phyloP scores from a whole-genome alignment of 257 asterid genomes.

The Petunia secreta region DNA sequence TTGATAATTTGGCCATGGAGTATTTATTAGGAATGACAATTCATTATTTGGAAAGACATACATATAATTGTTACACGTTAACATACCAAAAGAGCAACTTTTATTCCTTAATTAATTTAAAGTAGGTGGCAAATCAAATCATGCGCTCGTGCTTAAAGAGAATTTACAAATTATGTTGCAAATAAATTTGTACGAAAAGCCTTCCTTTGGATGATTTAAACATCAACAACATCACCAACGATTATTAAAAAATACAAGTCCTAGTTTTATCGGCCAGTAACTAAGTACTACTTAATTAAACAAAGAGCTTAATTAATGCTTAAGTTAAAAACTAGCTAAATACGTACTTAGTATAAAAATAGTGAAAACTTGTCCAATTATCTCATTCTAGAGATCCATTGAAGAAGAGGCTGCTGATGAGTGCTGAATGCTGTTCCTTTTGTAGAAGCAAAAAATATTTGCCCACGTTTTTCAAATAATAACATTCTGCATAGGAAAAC shows the following conservation, averaged over 20 bases:
- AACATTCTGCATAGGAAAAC: not conserved
- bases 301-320: too few species aligned
- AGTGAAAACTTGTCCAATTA: too few species aligned
- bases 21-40: not conserved
- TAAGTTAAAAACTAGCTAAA: too few species aligned
- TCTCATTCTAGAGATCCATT: not conserved
- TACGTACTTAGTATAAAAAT: too few species aligned
- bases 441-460: conserved; percentile 25
- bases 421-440: conserved; percentile 33
- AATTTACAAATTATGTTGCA: not conserved
- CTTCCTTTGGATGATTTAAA: not conserved
- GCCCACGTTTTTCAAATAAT: conserved; percentile 40
- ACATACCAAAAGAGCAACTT: conserved; percentile 9
- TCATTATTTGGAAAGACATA: not conserved
- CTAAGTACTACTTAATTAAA: too few species aligned
- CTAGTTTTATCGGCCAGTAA: too few species aligned
- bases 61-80: conserved; percentile 19
- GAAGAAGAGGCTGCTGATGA: conserved; percentile 26
- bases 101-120: conserved; percentile 1
- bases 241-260: too few species aligned
- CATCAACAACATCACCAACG: not conserved
- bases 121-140: conserved; percentile 46
- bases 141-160: conserved; percentile 8
- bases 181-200: not conserved
- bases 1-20: not conserved